Evolutionary conservation across 2,329 filamentous ascomycete species (phyloP).

Genomic region (Triangularia setosa): DNA sequence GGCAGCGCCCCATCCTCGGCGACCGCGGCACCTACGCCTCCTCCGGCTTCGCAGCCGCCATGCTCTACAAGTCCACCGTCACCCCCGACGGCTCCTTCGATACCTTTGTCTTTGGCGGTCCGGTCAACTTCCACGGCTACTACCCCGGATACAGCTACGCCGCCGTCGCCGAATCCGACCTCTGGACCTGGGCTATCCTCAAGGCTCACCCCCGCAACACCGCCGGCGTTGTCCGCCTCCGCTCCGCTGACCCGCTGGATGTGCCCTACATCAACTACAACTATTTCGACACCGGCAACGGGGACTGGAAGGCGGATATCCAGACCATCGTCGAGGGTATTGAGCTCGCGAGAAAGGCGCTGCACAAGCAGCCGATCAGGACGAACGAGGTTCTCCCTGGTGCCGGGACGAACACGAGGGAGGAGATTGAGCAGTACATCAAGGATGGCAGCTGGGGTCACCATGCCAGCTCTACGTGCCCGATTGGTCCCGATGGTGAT

Average conservation of each 20-base stretch:
- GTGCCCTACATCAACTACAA: slow-evolving; percentile 60
- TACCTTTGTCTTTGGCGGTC: slow-evolving; percentile 37
- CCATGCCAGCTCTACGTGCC: slow-evolving; percentile 54
- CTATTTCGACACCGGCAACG: slow-evolving; percentile 51
- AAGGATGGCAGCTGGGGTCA: slow-evolving; percentile 51
- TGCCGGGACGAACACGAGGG: slow-evolving; percentile 11
- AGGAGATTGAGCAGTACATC: slow-evolving; percentile 30
- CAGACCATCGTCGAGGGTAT: slow-evolving; percentile 56
- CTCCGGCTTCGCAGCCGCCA: slow-evolving; percentile 24
- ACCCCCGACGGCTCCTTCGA: slow-evolving; percentile 31
- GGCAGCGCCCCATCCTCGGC: slow-evolving; percentile 33
- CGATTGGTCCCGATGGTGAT: slow-evolving; percentile 54
- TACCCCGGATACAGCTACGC: slow-evolving; percentile 34
- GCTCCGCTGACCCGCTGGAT: slow-evolving; percentile 59
- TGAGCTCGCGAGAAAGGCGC: slow-evolving; percentile 45
- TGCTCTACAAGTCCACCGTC: slow-evolving; percentile 26
- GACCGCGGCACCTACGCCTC: slow-evolving; percentile 37
- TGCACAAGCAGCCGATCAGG: slow-evolving; percentile 26
- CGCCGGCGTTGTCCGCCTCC: slow-evolving; percentile 59
- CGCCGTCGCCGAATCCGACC: slow-evolving; percentile 34
- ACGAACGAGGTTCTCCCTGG: slow-evolving; percentile 25
- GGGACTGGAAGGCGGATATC: slow-evolving; percentile 45
- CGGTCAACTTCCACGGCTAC: slow-evolving; percentile 39
- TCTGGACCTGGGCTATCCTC: slow-evolving; percentile 47
- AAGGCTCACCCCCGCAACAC: slow-evolving; percentile 61